A percentile compares a stretch with the other conserved stretches of the same genome.
Conservation (phyloP, 2,329 filamentous ascomycete species). For the Alternaria triticina region DNA sequence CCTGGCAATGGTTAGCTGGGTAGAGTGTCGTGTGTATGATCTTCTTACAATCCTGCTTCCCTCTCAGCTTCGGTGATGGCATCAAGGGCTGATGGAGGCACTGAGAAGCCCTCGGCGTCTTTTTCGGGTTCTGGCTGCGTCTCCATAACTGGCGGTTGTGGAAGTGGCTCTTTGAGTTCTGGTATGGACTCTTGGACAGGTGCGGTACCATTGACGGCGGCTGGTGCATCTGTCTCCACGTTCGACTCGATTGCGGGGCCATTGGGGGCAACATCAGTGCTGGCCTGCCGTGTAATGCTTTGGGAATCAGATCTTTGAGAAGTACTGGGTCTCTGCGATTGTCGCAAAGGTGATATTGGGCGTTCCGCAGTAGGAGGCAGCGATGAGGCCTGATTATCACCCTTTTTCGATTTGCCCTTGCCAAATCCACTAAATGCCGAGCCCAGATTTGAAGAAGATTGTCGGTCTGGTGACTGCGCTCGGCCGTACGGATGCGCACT, state of each 20-base stretch:
- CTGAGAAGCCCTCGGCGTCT: conserved; percentile 77
- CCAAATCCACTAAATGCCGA: conserved; percentile 67
- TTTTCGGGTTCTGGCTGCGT: conserved; percentile 53
- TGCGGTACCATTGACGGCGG: conserved; percentile 38
- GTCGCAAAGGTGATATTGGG: conserved; percentile 42
- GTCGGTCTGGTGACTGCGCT: conserved; percentile 58
- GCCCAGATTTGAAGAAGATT: conserved; percentile 61
- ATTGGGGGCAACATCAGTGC: conserved; percentile 38
- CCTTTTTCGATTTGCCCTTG: conserved; percentile 69
- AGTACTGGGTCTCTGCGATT: conserved; percentile 35
- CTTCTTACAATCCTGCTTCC: conserved; percentile 58
- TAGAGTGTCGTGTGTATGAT: neutral
- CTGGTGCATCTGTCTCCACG: conserved; percentile 23
- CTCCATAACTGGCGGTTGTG: conserved; percentile 33
- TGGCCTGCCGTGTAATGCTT: conserved; percentile 34
- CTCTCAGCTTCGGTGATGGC: conserved; percentile 73
- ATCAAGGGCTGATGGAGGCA: conserved; percentile 68
- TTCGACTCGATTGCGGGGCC: conserved; percentile 35
- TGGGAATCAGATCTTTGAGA: conserved; percentile 45
- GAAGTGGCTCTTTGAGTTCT: conserved; percentile 45
- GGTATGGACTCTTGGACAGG: conserved; percentile 39
- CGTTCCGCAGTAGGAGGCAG: conserved; percentile 44
- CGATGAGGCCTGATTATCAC: conserved; percentile 50
- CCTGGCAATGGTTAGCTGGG: conserved; percentile 16
- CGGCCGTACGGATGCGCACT: conserved; percentile 50